These are phyloP conservation scores for Phialophora verrucosa DNA, from an alignment of 2,329 filamentous ascomycete genomes.

Conservation along the genomic window DNA sequence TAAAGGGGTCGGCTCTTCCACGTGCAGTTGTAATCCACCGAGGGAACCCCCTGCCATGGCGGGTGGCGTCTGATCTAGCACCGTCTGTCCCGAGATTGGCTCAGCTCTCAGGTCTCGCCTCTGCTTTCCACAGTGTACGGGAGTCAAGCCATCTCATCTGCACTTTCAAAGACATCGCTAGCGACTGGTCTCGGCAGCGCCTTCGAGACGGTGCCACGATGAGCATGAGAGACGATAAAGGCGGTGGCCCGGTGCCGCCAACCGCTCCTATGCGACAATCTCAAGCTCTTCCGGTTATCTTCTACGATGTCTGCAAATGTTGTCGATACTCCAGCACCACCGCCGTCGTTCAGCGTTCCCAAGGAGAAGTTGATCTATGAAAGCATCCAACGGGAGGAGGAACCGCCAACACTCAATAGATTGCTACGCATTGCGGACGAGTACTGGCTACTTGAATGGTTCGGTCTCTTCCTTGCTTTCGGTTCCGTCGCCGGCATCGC, in stretches of 20 bases:
- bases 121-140: neutral
- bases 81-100: neutral
- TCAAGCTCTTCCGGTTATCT: neutral
- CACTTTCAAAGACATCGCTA: neutral
- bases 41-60: neutral
- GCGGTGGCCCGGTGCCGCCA: neutral
- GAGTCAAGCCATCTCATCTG: slow-evolving; percentile 1
- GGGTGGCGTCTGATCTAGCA: neutral
- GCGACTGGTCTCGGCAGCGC: neutral
- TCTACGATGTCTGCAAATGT: neutral
- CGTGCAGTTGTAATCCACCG: neutral
- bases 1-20: neutral
- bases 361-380: neutral
- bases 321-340: neutral
- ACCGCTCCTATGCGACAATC: neutral
- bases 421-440: neutral
- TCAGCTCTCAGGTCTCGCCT: neutral
- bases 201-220: neutral
- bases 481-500: neutral
- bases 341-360: too few relatives aligned
- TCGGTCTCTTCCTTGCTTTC: neutral
- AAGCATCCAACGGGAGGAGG: neutral
- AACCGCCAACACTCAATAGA: neutral
- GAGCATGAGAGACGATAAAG: neutral
- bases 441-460: neutral